Conservation (phyloP, 305 asterid genomes). For the Rubia balearica region DNA sequence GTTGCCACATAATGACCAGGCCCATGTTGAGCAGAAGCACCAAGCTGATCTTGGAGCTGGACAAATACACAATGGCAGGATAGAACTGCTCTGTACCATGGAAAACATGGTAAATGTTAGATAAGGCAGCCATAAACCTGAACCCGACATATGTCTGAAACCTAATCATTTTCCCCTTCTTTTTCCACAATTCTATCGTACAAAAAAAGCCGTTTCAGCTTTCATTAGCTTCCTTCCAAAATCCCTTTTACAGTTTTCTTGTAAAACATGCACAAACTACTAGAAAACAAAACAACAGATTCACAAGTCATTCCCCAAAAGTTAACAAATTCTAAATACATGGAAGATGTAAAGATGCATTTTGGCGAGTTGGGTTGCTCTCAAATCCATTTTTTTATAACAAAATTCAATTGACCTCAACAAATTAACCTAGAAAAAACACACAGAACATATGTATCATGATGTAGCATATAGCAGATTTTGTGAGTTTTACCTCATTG, state of each 20-base stretch:
- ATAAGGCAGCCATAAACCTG: constrained; percentile 58
- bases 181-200: neutral
- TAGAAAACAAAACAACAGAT: neutral
- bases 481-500: neutral
- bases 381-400: neutral
- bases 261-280: constrained; percentile 4
- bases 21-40: constrained; percentile 86
- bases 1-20: constrained; percentile 71
- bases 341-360: neutral
- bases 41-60: constrained; percentile 80
- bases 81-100: constrained; percentile 77
- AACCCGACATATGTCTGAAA: constrained; percentile 72
- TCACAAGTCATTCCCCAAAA: neutral
- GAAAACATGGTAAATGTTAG: constrained; percentile 70
- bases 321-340: neutral
- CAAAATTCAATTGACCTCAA: neutral
- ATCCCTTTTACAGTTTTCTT: constrained; percentile 2
- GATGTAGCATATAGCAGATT: neutral
- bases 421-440: neutral
- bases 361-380: neutral
- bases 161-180: constrained; percentile 49
- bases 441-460: neutral
- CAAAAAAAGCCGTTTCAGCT: neutral
- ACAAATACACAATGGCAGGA: constrained; percentile 88
- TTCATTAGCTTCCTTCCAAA: neutral